Evolutionary conservation across 176 grass and related monocot species (phyloP), one percentile per base, ranked within the genome.

Genomic region (Oryza glumipatula): DNA sequence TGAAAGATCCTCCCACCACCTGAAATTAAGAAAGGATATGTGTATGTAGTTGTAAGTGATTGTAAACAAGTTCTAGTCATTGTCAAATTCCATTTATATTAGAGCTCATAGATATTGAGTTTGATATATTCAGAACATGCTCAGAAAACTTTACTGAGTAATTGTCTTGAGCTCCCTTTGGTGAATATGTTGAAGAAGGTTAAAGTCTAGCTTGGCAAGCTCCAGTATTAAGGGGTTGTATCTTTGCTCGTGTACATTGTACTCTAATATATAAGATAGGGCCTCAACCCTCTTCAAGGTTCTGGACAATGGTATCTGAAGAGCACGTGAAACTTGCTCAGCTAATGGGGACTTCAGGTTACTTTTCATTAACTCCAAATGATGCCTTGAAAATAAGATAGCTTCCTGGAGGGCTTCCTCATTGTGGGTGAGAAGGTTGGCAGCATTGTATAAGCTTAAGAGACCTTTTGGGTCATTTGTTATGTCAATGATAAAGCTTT

Each of bases 1-100:
- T 1, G 67, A 67, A 3, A 87, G 70, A 4, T 84, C 77, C 21
- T 88, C 82, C 88, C 84, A 90, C 91, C 88, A 93, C 33, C 91
- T 93, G 67, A 26, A 74, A 74, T 51, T 30, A 51, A 6, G 51
- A 26, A 30, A 28, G 0, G 19, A 12, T 9, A 49, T 51, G 22
- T 26, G 1, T 73, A 23, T 48, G 11, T 28, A 7, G 11, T 14
- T 24, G 46, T 9, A 26, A 73, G n/a, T 45, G 70, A 72, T 39
- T 28, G 47, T 26, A 48, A 24, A 14, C 13, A 52, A 6, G 1
- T 17, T 54, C 16, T 2, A 56, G 9, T 56, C 52, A 2, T 56
- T 56, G 21, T 56, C 6, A 41, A 39, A 41, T 9, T 8, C 39
- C 52, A 56, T 56, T 30, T 47, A 8, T 2, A 23, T 47, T 49